phyloP scores from a whole-genome alignment of 148 eudicot genomes.

The Persicaria maculosa region DNA sequence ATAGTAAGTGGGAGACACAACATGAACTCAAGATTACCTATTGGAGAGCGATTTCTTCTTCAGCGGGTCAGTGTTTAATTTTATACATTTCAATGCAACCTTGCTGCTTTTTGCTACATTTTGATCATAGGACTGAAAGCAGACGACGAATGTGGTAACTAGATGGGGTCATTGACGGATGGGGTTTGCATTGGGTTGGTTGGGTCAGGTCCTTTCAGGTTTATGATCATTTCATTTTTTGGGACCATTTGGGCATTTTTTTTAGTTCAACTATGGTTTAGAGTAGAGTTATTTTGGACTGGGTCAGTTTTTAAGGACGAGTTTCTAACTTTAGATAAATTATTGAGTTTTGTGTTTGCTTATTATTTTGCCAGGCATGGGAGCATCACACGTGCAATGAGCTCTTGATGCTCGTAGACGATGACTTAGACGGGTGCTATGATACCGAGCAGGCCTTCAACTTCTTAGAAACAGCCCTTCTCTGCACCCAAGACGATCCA shows the following conservation, averaged over 20 bases:
- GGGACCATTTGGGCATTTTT: too few relatives aligned
- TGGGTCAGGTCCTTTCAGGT: too few relatives aligned
- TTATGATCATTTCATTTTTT: too few relatives aligned
- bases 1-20: constrained; percentile 44
- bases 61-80: constrained; percentile 31
- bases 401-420: constrained; percentile 31
- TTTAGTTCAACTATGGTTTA: too few relatives aligned
- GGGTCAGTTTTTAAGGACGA: neutral
- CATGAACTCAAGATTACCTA: constrained; percentile 39
- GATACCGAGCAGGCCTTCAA: constrained; percentile 36
- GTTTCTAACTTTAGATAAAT: neutral
- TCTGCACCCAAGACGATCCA: constrained; percentile 47
- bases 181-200: neutral
- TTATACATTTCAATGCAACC: neutral
- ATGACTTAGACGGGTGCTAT: constrained; percentile 25
- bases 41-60: constrained; percentile 39
- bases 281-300: too few relatives aligned
- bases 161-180: too few relatives aligned
- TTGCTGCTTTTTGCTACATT: neutral
- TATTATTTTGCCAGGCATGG: constrained; percentile 27
- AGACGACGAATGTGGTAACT: too few relatives aligned
- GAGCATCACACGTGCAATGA: constrained; percentile 22
- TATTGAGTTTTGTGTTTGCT: neutral
- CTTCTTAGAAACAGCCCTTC: constrained; percentile 38
- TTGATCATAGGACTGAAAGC: too few relatives aligned